Base-by-base conservation (phyloP, 345 rosid genomes). In the Gossypium turneri region DNA sequence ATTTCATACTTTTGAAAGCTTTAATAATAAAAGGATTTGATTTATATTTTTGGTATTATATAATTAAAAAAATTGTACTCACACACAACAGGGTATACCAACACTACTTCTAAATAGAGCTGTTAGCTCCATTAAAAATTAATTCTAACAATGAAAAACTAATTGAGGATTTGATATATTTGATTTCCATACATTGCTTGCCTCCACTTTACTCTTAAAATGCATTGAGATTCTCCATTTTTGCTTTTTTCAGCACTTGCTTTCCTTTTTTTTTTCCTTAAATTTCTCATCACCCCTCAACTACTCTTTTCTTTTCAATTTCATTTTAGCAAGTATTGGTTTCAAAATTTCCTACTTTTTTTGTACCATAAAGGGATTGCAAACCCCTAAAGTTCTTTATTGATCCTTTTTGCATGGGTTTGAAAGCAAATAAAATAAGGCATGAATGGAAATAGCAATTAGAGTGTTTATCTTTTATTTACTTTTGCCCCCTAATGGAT, bases 311-410 rank as follows among this genome's bases (percentile, higher is more conserved):
- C 41, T 38, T 64, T n/a, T 27, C 24, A 9, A 16, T 34, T 34
- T 34, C 12, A 12, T 2, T 56, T 56, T 56, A 19, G 24, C 48
- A 8, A n/a, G 25, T 17, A 22, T 64, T 41, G 12, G 22, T 16
- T 17, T 63, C 67, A 38, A 63, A 16, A 8, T 41, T 41, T 61
- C 19, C 29, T 13, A 58, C 69, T 72, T 60, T 74, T 74, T 45
- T 62, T 67, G 77, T 73, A 29, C 67, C 82, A 74, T 60, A 78
- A 76, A 83, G 77, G 62, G 83, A 29, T 43, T 74, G 52, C 78
- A 76, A 69, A 68, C 27, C 59, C 47, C 67, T 34, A 56, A 81
- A 80, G 75, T 61, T 60, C 41, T 43, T 52, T 72, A 43, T 24
- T 17, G 44, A 19, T 43, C 22, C 43, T 34, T 70, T 79, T 76